Conservation (phyloP, 2,329 filamentous ascomycete species). For the Phyllosticta paracitricarpa region DNA sequence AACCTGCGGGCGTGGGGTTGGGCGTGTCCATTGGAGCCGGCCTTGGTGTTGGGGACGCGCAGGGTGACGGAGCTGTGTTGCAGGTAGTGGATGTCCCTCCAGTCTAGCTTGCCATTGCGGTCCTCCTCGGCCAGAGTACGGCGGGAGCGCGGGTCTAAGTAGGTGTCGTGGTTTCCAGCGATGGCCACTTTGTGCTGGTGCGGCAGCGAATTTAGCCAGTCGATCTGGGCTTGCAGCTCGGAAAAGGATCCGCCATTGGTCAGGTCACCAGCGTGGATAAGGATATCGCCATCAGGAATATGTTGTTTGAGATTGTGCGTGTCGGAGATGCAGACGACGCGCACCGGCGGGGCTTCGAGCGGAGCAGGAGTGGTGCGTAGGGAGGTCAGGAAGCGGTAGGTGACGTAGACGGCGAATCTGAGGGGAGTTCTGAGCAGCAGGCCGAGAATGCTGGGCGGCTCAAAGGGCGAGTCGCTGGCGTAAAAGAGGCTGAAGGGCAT, state of each 20-base stretch:
- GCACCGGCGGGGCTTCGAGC: constrained; percentile 47
- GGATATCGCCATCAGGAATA: constrained; percentile 70
- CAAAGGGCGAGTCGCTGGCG: constrained; percentile 6
- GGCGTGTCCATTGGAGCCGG: constrained; percentile 24
- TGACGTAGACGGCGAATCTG: constrained; percentile 33
- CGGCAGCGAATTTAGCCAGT: constrained; percentile 68
- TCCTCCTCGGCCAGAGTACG: constrained; percentile 41
- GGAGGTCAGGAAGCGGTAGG: constrained; percentile 55
- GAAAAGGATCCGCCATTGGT: constrained; percentile 59
- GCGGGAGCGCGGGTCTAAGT: constrained; percentile 61
- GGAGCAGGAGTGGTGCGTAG: constrained; percentile 57
- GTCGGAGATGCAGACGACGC: constrained; percentile 81
- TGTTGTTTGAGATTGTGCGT: constrained; percentile 58
- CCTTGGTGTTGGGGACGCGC: constrained; percentile 36
- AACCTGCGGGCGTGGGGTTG: constrained; percentile 38
- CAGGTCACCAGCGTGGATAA: constrained; percentile 86
- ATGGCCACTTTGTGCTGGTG: constrained; percentile 75
- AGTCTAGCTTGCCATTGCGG: constrained; percentile 47
- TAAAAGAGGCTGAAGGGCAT: constrained; percentile 7
- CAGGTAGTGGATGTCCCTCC: constrained; percentile 64
- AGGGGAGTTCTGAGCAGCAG: constrained; percentile 5
- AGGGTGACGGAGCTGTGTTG: constrained; percentile 58
- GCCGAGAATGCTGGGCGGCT: constrained; percentile 1
- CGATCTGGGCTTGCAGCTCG: constrained; percentile 71
- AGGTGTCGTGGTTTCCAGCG: constrained; percentile 82